These are phyloP conservation scores for Lolium rigidum DNA, from an alignment of 176 grass and related monocot species.

Conservation along the genomic window DNA sequence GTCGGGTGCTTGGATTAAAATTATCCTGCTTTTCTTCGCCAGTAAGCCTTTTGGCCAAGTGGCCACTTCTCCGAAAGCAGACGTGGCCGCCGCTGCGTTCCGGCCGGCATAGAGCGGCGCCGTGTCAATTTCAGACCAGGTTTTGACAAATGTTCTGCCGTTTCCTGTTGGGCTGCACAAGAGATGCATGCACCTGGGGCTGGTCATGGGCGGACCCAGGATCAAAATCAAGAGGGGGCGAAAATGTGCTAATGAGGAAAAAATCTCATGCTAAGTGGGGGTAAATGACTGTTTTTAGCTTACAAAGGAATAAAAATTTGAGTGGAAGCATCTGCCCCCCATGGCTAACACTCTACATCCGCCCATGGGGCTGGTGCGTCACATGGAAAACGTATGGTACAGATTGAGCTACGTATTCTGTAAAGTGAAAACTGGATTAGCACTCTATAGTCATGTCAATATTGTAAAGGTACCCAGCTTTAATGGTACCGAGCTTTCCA, in stretches of 20 bases:
- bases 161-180: neutral
- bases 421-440: no score
- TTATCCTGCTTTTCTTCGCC: neutral
- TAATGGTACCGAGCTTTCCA: no score
- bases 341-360: no score
- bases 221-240: no score
- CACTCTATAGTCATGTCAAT: no score
- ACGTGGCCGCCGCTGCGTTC: conserved; percentile 27
- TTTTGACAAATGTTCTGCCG: conserved; percentile 46
- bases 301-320: no score
- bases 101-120: conserved; percentile 36
- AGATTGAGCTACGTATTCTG: neutral
- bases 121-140: conserved; percentile 42
- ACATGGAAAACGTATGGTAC: neutral
- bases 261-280: no score
- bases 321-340: no score
- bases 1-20: neutral
- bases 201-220: no score
- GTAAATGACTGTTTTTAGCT: no score
- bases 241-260: no score
- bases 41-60: neutral
- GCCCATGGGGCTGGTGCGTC: neutral
- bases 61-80: conserved; percentile 4
- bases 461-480: no score
- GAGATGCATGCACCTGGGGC: conserved; percentile 43